Evolutionary conservation across 176 grass and related monocot species (phyloP).

Genomic region (Rhynchospora tenuis): DNA sequence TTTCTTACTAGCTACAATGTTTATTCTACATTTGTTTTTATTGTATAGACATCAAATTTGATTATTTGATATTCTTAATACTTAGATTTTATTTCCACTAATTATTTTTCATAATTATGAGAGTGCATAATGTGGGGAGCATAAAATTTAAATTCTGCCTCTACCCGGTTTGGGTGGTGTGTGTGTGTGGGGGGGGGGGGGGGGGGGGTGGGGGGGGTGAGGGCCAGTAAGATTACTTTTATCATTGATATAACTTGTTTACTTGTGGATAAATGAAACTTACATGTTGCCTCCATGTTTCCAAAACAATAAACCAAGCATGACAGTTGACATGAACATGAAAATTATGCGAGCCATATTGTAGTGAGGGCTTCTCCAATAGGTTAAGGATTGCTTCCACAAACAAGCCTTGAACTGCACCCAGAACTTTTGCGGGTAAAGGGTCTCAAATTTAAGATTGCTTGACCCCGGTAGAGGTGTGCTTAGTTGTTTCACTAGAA

Average conservation of each 20-base stretch:
- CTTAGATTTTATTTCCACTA: too few relatives aligned
- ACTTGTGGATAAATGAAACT: slow-evolving; percentile 6
- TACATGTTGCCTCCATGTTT: slow-evolving; percentile 55
- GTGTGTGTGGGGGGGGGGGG: too few relatives aligned
- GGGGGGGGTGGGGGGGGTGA: too few relatives aligned
- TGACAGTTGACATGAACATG: neutral
- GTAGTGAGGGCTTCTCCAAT: slow-evolving; percentile 85
- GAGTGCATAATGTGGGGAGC: too few relatives aligned
- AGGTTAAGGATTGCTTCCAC: slow-evolving; percentile 69
- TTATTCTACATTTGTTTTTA: too few relatives aligned
- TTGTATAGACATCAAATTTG: too few relatives aligned
- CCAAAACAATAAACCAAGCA: slow-evolving; percentile 44
- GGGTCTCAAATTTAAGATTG: slow-evolving; percentile 48
- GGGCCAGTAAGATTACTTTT: neutral
- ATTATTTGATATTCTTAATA: too few relatives aligned
- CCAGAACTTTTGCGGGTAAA: slow-evolving; percentile 42
- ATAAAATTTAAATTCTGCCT: too few relatives aligned
- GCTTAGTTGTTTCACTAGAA: slow-evolving; percentile 35
- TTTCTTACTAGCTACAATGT: too few relatives aligned
- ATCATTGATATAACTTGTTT: neutral
- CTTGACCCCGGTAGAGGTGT: slow-evolving; percentile 29
- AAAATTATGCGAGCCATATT: slow-evolving; percentile 51
- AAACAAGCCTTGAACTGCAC: slow-evolving; percentile 70
- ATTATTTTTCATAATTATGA: too few relatives aligned
- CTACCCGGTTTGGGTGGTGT: too few relatives aligned